Evolutionary conservation across 208 protist species (phyloP).

Genomic region (Leishmania major): DNA sequence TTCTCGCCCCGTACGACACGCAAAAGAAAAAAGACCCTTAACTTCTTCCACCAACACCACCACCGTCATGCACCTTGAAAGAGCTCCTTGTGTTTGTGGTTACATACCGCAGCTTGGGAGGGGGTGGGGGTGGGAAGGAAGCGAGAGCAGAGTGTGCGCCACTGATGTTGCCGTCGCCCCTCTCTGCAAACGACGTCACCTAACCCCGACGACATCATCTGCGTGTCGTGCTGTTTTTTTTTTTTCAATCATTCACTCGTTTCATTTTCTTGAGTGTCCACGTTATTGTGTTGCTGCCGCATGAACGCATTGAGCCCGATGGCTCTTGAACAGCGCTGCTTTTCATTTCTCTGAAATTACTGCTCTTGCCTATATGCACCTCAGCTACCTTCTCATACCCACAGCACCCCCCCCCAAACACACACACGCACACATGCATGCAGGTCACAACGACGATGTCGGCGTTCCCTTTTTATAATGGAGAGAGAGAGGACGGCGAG

Average conservation of each 20-base stretch:
- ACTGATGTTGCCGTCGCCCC: background rate
- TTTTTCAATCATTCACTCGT: background rate
- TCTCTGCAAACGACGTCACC: background rate
- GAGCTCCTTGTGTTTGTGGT: background rate
- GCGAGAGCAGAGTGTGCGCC: background rate
- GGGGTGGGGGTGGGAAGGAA: background rate
- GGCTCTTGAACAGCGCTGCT: background rate
- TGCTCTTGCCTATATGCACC: background rate
- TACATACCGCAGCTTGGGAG: background rate
- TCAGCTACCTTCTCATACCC: background rate
- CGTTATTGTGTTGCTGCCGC: background rate
- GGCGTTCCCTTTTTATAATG: background rate
- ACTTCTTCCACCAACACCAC: background rate
- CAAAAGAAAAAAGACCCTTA: background rate
- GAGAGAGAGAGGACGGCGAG: background rate
- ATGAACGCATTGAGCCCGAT: background rate
- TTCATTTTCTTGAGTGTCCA: conserved; percentile 3
- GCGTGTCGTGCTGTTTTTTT: background rate
- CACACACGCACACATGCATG: background rate
- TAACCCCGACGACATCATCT: background rate
- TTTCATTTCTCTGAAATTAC: background rate
- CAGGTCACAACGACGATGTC: background rate
- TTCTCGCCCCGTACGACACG: background rate
- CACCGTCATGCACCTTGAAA: conserved; percentile 1
- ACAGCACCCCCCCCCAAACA: background rate